A percentile compares a stretch with the other conserved stretches of the same genome.
These are phyloP conservation scores for Chaetomidium leptoderma DNA, from an alignment of 495 filamentous ascomycete genomes.

Conservation along the genomic window DNA sequence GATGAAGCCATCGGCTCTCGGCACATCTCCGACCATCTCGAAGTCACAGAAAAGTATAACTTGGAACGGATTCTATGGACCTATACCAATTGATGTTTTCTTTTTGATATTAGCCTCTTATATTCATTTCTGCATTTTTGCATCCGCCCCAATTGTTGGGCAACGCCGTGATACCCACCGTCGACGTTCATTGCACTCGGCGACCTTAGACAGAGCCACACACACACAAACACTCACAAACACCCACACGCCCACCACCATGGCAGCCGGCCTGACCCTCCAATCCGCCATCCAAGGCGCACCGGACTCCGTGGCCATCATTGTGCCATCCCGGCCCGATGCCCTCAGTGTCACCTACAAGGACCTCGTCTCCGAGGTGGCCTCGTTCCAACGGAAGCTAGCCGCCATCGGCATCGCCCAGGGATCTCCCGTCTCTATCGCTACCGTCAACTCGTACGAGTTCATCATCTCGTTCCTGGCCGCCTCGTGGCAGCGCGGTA, in stretches of 20 bases:
- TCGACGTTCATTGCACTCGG: not conserved
- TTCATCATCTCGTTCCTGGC: conserved; percentile 80
- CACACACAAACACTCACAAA: too few relatives aligned
- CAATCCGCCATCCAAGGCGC: conserved; percentile 43
- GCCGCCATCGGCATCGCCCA: conserved; percentile 63
- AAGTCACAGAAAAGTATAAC: not conserved
- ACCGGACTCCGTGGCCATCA: conserved; percentile 51
- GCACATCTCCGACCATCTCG: not conserved
- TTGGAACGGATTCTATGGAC: not conserved
- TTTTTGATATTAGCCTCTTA: not conserved
- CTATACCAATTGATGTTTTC: not conserved
- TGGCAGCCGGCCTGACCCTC: conserved; percentile 34
- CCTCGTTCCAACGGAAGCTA: conserved; percentile 65
- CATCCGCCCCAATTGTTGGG: too few relatives aligned
- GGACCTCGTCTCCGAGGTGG: conserved; percentile 56
- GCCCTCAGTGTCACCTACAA: conserved; percentile 59
- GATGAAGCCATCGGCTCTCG: conserved; percentile 6
- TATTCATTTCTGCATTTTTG: not conserved
- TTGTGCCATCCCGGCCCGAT: conserved; percentile 59
- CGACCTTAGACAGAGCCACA: too few relatives aligned
- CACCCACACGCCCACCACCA: too few relatives aligned
- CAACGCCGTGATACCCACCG: conserved; percentile 12
- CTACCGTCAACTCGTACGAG: conserved; percentile 72
- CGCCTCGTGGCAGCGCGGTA: conserved; percentile 67
- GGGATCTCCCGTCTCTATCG: conserved; percentile 66